Evolutionary conservation across 2,329 filamentous ascomycete genomes (phyloP).

Genomic region (Ceratocystis smalleyi): DNA sequence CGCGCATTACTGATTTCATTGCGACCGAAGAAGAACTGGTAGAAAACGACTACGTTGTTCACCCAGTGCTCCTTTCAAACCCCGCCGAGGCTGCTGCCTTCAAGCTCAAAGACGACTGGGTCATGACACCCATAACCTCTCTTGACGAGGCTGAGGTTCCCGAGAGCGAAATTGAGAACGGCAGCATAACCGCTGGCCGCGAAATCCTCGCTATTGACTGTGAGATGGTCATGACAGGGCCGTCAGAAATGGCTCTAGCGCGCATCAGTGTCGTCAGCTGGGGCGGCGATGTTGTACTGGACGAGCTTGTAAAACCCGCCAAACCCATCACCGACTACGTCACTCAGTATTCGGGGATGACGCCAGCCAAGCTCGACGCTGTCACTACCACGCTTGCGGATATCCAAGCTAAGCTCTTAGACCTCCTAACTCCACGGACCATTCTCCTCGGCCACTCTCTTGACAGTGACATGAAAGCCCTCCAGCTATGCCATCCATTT

Average conservation of each 20-base stretch:
- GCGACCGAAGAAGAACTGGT: slow-evolving; percentile 56
- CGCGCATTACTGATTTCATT: slow-evolving; percentile 67
- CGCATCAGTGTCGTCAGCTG: slow-evolving; percentile 77
- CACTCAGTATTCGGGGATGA: slow-evolving; percentile 85
- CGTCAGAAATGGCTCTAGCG: slow-evolving; percentile 66
- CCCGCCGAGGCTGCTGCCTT: slow-evolving; percentile 36
- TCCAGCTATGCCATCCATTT: slow-evolving; percentile 80
- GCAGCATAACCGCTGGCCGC: slow-evolving; percentile 70
- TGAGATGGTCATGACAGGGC: slow-evolving; percentile 88
- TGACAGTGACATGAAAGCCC: slow-evolving; percentile 67
- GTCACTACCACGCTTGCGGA: slow-evolving; percentile 73
- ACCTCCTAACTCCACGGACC: slow-evolving; percentile 54
- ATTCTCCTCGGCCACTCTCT: slow-evolving; percentile 70
- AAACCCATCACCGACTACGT: slow-evolving; percentile 86
- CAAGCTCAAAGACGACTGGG: slow-evolving; percentile 50
- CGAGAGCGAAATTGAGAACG: slow-evolving; percentile 57
- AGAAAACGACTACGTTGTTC: slow-evolving; percentile 71
- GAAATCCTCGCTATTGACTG: slow-evolving; percentile 75
- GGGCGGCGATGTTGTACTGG: slow-evolving; percentile 67
- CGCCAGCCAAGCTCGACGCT: slow-evolving; percentile 61
- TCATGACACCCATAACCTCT: slow-evolving; percentile 54
- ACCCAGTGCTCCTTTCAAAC: slow-evolving; percentile 57
- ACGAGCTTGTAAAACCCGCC: slow-evolving; percentile 81
- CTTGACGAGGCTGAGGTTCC: slow-evolving; percentile 53
- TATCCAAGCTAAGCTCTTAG: slow-evolving; percentile 62